Evolutionary conservation across 345 rosid genomes (phyloP), one percentile per base, ranked within the genome.

Genomic region (Eucalyptus pauciflora): DNA sequence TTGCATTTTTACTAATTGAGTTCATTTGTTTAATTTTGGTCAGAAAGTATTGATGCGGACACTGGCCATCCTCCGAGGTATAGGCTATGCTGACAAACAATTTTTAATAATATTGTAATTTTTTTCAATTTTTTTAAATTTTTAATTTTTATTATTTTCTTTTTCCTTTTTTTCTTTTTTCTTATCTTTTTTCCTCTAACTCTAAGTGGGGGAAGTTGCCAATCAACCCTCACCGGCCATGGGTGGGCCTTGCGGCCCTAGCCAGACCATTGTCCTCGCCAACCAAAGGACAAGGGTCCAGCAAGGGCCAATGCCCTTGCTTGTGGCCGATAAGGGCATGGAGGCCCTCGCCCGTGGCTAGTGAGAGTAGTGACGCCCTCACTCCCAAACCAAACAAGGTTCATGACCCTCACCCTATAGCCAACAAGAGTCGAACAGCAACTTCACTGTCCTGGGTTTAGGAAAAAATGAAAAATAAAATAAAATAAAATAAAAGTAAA

Each of bases 391-490:
- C 24, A 18, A 18, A 4, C 2, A 0, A 52, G 58, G 58, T 5
- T 20, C 5, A 0, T 18, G 24, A 52, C 24, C 56, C 58, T 52
- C 2, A 0, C 58, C 58, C 58, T 52, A 52, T 52, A 25, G 58
- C 58, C 25, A 52, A 52, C 0, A 0, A 5, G 25, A 18, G 25
- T 52, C 5, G 0, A 0, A 0, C 1, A 5, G 58, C 0, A 0
- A 52, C 58, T 52, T 52, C 0, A 0, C 0, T 18, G 0, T 20
- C 25, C 0, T 52, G 1, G 10, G 10, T 18, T 52, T 52, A 18
- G 24, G 10, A 0, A 7, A 16, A 3, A 52, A 6, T 6, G 1
- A 7, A 17, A 52, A 52, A 18, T 0, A 0, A 3, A 52, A n/a
- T n/a, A n/a, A 52, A 52, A 3, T 0, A 51, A 52, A 17, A 51